Base-by-base conservation (phyloP, 768 basidiomycete species). In the Russula dissimulans region DNA sequence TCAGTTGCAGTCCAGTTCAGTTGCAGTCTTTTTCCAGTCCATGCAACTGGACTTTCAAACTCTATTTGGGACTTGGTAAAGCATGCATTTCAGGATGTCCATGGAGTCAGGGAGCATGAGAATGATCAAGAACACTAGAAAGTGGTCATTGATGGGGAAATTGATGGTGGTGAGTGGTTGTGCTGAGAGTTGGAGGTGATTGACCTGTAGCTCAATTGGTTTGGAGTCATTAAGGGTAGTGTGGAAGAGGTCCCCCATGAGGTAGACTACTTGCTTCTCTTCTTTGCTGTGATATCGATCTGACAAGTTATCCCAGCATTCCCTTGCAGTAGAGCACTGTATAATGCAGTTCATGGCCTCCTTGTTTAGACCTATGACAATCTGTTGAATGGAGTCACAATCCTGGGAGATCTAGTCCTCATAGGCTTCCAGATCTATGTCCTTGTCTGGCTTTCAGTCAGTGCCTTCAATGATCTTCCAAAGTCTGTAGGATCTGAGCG, bases 31-130 rank as follows among this genome's bases (percentile, higher is more conserved):
- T n/a, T n/a, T n/a, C n/a, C n/a, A n/a, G n/a, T n/a, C n/a, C n/a
- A n/a, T n/a, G n/a, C n/a, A n/a, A n/a, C n/a, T n/a, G n/a, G n/a
- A n/a, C n/a, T n/a, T n/a, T n/a, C n/a, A n/a, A n/a, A n/a, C n/a
- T n/a, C n/a, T n/a, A n/a, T 54, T 1, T 0, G 61, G 54, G 59
- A 65, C 67, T 14, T 4, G 22, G 9, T 15, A 10, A 17, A 70
- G 59, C 54, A 68, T 67, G 0, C 63, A 67, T 15, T 53, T 57
- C 9, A 69, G 68, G 26, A 62, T 68, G 11, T 36, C 56, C 43
- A 67, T 66, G 0, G 66, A 69, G 0, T 65, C 17, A 1, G 68
- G 69, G 8, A 70, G 62, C 5, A 68, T 68, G 36, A 64, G 57
- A 5, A 66, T 56, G 48, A 70, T 66, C 14, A 67, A 64, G 38